These are phyloP conservation scores for Aureobasidium sp. DNA, from an alignment of 2,329 filamentous ascomycete genomes.

Conservation along the genomic window DNA sequence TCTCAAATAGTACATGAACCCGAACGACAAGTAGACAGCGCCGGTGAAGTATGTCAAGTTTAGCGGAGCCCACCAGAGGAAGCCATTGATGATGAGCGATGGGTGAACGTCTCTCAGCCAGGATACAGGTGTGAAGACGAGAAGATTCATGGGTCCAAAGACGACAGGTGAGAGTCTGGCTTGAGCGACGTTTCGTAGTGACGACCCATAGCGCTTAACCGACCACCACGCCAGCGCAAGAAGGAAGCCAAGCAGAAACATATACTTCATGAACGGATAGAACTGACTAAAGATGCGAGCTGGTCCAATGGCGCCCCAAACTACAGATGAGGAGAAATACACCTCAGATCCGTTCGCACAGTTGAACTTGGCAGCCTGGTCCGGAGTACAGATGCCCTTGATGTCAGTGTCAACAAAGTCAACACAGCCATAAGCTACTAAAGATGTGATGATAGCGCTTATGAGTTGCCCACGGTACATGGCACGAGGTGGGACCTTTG, in stretches of 20 bases:
- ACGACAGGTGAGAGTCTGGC: conserved; percentile 85
- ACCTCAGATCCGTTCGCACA: conserved; percentile 91
- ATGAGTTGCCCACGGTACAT: conserved; percentile 82
- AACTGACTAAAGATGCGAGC: conserved; percentile 54
- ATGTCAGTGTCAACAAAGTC: conserved; percentile 93
- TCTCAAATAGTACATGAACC: conserved; percentile 82
- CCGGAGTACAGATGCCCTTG: conserved; percentile 77
- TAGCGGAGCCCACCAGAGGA: conserved; percentile 20
- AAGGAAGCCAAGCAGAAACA: conserved; percentile 57
- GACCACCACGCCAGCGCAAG: conserved; percentile 40
- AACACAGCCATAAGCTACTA: conserved; percentile 85
- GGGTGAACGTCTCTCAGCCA: conserved; percentile 20
- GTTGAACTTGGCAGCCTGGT: conserved; percentile 89
- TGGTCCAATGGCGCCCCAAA: conserved; percentile 71
- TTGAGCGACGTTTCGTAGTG: conserved; percentile 72
- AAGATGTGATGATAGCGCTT: conserved; percentile 77
- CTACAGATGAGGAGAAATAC: conserved; percentile 91
- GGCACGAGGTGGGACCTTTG: conserved; percentile 86
- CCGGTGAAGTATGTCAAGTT: conserved; percentile 24
- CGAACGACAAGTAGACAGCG: conserved; percentile 23
- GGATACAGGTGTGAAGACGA: conserved; percentile 69
- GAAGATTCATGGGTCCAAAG: conserved; percentile 87
- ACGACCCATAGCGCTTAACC: conserved; percentile 69
- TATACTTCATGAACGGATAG: conserved; percentile 53
- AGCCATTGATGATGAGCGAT: conserved; percentile 22